Percentiles rank a stretch among this genome's conserved stretches.
Conservation (phyloP, 2,329 filamentous ascomycete species). For the Diaporthe australafricana region DNA sequence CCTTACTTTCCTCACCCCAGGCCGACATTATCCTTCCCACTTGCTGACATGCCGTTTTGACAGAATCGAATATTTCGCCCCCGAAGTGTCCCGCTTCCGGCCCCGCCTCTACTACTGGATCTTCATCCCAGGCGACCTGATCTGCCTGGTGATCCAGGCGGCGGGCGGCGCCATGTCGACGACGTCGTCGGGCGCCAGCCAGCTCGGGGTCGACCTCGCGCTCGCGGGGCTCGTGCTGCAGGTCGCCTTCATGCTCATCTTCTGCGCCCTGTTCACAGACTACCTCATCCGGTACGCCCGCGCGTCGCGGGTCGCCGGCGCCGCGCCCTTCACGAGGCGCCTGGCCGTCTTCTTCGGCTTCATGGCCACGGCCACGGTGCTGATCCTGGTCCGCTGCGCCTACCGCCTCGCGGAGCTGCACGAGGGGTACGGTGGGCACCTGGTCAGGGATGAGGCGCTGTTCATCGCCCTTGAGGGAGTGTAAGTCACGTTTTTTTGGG, state of each 20-base stretch:
- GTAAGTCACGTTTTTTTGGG: slow-evolving; percentile 33
- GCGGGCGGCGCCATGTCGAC: slow-evolving; percentile 59
- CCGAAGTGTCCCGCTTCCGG: slow-evolving; percentile 44
- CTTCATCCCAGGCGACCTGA: slow-evolving; percentile 61
- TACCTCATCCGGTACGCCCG: slow-evolving; percentile 51
- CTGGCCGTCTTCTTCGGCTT: slow-evolving; percentile 65
- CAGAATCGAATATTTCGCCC: slow-evolving; percentile 45
- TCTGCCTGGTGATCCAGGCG: slow-evolving; percentile 64
- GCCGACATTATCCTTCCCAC: too few relatives aligned
- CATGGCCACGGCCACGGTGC: slow-evolving; percentile 61
- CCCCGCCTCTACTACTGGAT: slow-evolving; percentile 48
- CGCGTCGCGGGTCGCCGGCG: slow-evolving; percentile 38
- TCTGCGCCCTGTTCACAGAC: slow-evolving; percentile 54
- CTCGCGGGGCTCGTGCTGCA: slow-evolving; percentile 64
- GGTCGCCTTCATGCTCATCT: slow-evolving; percentile 59
- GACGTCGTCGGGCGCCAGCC: slow-evolving; percentile 49
- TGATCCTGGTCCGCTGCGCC: slow-evolving; percentile 67
- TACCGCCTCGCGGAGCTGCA: slow-evolving; percentile 71
- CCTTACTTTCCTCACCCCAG: too few relatives aligned
- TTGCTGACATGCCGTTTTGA: neutral
- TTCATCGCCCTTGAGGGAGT: slow-evolving; percentile 62
- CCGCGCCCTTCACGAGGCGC: slow-evolving; percentile 40
- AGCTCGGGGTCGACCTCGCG: slow-evolving; percentile 59
- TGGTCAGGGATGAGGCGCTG: slow-evolving; percentile 59
- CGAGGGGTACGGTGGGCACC: slow-evolving; percentile 63